Base-by-base conservation (phyloP, 73 alveolate species). In the Paramecium sonneborni region DNA sequence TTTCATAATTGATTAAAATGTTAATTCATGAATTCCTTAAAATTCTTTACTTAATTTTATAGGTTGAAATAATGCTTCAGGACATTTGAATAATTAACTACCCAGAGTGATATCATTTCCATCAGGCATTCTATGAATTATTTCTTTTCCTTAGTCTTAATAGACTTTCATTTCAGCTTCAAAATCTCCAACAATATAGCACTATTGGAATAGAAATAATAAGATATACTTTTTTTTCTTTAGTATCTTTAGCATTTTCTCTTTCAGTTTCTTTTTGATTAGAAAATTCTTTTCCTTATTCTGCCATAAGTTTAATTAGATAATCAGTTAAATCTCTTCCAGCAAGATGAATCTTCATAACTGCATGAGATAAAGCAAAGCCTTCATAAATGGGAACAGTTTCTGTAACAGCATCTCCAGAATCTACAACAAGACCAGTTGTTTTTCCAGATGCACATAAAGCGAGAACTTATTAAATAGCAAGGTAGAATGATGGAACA, bases 311-410 rank as follows among this genome's bases (percentile, higher is more conserved):
- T 28, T 90, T 68, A 10, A 88, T 92, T 95, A 96, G 93, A 67
- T 94, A 97, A 57, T 95, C 98, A 18, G 99, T 97, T 35, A 98
- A 92, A 52, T 96, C 99, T 86, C 94, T 93, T 85, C 99, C 99
- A 28, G 99, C 98, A 30, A 98, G 93, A 58, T 96, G 94, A 82
- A 96, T 94, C 68, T 94, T 95, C 74, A 93, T 76, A 1, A 97
- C 96, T 30, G 99, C 99, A 93, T 97, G 99, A 35, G 99, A 99
- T 20, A 98, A 90, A 21, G 99, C 99, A 87, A 94, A 97, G 2
- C 99, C 99, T 90, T 98, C 99, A 93, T 98, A 97, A 46, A 98
- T 97, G 1, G 99, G 99, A 38, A 97, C 99, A 52, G 98, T 93
- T 87, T 96, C 96, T 20, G 99, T 95, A 21, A 95, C 96, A 7